A percentile compares a stretch with the other conserved stretches of the same genome.
Conservation (phyloP, 2,329 filamentous ascomycete species). For the Diplodia seriata region DNA sequence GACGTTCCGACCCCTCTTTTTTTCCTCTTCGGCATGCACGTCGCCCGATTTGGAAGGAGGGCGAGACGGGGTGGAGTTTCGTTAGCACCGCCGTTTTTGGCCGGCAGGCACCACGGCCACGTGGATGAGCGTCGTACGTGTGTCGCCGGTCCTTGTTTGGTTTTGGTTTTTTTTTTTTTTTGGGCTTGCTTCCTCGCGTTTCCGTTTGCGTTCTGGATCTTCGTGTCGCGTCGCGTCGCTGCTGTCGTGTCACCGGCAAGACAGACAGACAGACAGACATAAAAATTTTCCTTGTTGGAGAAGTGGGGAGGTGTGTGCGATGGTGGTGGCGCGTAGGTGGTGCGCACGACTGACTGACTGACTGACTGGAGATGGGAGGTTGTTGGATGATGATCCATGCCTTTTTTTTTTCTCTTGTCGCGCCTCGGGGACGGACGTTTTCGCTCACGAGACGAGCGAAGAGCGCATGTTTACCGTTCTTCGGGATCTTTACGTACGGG, state of each 20-base stretch:
- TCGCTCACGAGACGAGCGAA: no score
- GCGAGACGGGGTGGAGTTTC: conserved; percentile 6
- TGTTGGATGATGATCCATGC: neutral
- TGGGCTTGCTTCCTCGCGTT: no score
- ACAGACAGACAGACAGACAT: neutral
- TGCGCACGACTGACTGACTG: no score
- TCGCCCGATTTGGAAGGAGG: conserved; percentile 9
- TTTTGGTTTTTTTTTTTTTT: neutral
- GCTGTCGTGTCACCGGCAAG: conserved; percentile 10
- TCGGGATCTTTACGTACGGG: neutral
- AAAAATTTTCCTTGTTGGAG: neutral
- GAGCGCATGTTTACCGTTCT: no score
- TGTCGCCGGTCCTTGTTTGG: neutral
- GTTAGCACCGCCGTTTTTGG: conserved; percentile 11
- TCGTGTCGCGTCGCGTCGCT: neutral
- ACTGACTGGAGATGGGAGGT: neutral
- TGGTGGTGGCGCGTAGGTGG: neutral
- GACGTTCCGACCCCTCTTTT: conserved; percentile 15
- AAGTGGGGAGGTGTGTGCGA: conserved; percentile 11
- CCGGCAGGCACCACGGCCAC: conserved; percentile 4
- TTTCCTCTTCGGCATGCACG: conserved; percentile 23
- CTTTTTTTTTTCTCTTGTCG: no score
- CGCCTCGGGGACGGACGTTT: no score
- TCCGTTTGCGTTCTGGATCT: neutral
- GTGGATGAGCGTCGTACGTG: conserved; percentile 15